These are phyloP conservation scores for Raphanus sativus DNA, from an alignment of 345 rosid genomes.

Conservation along the genomic window DNA sequence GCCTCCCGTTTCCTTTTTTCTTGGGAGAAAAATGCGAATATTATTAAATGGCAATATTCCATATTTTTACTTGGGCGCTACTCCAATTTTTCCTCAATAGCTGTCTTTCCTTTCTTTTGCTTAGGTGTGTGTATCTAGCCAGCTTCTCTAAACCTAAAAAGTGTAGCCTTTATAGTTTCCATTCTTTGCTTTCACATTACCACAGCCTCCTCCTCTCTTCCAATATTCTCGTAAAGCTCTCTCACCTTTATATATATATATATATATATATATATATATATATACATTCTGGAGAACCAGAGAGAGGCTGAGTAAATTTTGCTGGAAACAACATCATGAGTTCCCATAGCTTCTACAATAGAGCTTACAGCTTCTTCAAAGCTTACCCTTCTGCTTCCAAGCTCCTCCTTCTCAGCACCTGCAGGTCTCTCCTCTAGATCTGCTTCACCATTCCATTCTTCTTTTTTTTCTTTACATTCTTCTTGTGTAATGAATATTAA, in stretches of 20 bases:
- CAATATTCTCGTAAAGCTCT: background rate
- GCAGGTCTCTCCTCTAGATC: slow-evolving; percentile 44
- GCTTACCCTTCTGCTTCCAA: slow-evolving; percentile 50
- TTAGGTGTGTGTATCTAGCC: background rate
- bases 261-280: too few species aligned
- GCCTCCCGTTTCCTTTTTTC: background rate
- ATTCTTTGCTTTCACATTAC: slow-evolving; percentile 19
- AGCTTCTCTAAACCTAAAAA: slow-evolving; percentile 24
- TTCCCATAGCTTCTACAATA: slow-evolving; percentile 42
- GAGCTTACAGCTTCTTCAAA: slow-evolving; percentile 43
- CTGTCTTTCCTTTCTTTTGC: background rate
- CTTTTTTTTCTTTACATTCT: too few species aligned
- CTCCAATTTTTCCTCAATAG: slow-evolving; percentile 31
- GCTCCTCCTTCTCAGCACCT: slow-evolving; percentile 51
- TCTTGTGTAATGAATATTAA: too few species aligned
- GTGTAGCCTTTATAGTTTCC: slow-evolving; percentile 7
- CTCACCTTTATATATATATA: slow-evolving; percentile 4
- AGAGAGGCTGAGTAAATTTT: background rate
- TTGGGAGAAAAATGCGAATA: background rate
- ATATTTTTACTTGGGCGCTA: slow-evolving; percentile 37
- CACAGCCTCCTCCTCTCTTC: slow-evolving; percentile 24
- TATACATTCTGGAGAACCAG: background rate
- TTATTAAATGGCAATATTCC: background rate
- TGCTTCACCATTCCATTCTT: too few species aligned
- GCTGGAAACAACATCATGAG: slow-evolving; percentile 34